Percentiles rank a stretch among this genome's conserved stretches.
phyloP scores from a whole-genome alignment of 1,284 basidiomycete genomes.

The Microbotryum lychnidis-dioicae region DNA sequence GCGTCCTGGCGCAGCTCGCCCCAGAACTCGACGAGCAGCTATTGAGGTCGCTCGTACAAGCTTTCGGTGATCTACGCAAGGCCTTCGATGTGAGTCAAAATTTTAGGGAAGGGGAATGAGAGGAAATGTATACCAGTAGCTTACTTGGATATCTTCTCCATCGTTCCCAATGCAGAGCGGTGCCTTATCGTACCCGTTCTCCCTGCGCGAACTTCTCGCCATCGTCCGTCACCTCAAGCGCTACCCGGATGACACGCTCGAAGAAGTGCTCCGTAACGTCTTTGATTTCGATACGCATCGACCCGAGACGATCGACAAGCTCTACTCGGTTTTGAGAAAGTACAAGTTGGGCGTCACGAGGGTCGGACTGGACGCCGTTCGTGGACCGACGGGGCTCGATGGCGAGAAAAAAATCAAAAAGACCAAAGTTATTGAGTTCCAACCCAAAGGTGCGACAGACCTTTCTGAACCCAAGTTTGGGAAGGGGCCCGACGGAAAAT shows the following conservation, averaged over 20 bases:
- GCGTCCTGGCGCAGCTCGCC: constrained; percentile 38
- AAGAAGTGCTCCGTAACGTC: constrained; percentile 39
- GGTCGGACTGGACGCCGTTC: constrained; percentile 26
- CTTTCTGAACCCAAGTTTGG: constrained; percentile 35
- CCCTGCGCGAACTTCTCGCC: constrained; percentile 40
- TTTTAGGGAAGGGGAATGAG: not conserved
- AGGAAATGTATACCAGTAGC: not conserved
- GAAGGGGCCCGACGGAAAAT: constrained; percentile 33
- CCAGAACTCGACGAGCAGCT: constrained; percentile 32
- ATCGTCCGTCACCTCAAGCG: constrained; percentile 40
- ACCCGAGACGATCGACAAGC: constrained; percentile 39
- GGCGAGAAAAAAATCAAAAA: constrained; percentile 8
- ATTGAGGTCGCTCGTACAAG: constrained; percentile 37
- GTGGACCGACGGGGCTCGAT: not conserved
- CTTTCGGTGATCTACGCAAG: constrained; percentile 40
- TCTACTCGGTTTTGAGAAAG: constrained; percentile 35
- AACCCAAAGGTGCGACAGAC: constrained; percentile 17
- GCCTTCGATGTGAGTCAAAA: constrained; percentile 34
- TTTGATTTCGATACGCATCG: constrained; percentile 41
- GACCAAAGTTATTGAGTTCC: constrained; percentile 21
- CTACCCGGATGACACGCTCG: constrained; percentile 39
- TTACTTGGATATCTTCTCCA: not conserved
- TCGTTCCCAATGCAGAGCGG: not conserved
- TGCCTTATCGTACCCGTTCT: constrained; percentile 37
- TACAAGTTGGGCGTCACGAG: constrained; percentile 23